These are phyloP conservation scores for Leucosporidium scottii DNA, from an alignment of 768 basidiomycete genomes.

Conservation along the genomic window DNA sequence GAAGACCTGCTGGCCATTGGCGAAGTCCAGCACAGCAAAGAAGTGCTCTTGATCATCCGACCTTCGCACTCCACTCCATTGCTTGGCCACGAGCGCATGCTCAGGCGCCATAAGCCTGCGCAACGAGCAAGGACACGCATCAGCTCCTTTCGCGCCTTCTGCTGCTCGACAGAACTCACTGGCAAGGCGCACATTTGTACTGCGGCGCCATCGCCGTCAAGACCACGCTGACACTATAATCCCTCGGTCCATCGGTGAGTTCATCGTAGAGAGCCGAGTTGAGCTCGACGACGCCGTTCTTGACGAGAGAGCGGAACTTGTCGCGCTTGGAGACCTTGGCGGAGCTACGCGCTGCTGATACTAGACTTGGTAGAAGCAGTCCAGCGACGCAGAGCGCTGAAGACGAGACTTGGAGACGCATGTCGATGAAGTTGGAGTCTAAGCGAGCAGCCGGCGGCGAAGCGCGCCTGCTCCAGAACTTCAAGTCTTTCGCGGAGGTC, in stretches of 20 bases:
- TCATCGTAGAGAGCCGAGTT: constrained; percentile 69
- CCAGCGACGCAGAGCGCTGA: neutral
- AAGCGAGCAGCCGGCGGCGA: too few relatives aligned
- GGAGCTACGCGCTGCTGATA: neutral
- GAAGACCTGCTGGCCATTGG: constrained; percentile 66
- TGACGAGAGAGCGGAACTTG: constrained; percentile 62
- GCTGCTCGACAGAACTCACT: constrained; percentile 49
- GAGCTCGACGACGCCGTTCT: constrained; percentile 73
- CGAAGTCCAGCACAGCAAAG: constrained; percentile 87
- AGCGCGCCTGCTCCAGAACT: too few relatives aligned
- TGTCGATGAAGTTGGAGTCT: too few relatives aligned
- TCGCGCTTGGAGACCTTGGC: constrained; percentile 37
- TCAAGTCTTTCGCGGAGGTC: too few relatives aligned
- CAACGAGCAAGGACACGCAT: neutral
- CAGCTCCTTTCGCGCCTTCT: neutral
- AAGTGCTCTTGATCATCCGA: constrained; percentile 66
- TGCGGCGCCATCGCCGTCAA: constrained; percentile 77
- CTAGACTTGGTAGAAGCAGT: neutral
- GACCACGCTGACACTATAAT: constrained; percentile 80
- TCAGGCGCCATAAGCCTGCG: constrained; percentile 32
- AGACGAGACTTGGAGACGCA: too few relatives aligned
- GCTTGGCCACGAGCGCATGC: constrained; percentile 41
- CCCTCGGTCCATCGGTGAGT: constrained; percentile 60
- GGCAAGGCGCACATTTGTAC: constrained; percentile 87
- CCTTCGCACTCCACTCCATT: constrained; percentile 43